Evolutionary conservation across 306 rosid species (phyloP).

Genomic region (Quercus bicolor): DNA sequence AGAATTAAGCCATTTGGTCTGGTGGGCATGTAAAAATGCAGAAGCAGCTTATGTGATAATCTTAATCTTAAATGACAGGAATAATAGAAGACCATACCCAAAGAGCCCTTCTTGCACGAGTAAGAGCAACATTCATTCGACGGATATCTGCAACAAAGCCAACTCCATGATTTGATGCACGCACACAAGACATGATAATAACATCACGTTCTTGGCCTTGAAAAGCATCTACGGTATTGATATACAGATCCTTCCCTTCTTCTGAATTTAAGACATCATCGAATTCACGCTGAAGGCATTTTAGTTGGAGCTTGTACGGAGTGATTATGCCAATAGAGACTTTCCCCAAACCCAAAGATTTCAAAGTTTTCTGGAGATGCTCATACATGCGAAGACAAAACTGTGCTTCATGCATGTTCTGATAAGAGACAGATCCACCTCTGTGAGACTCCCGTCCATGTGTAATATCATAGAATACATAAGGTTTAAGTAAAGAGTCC

Average conservation of each 20-base stretch:
- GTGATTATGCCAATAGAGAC: conserved; percentile 90
- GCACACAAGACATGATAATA: conserved; percentile 97
- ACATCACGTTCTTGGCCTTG: conserved; percentile 99
- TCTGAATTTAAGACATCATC: conserved; percentile 84
- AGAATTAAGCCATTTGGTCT: neutral
- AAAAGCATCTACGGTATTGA: conserved; percentile 97
- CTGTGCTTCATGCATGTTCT: conserved; percentile 88
- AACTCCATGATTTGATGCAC: conserved; percentile 91
- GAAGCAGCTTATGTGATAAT: neutral
- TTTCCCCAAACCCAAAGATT: conserved; percentile 61
- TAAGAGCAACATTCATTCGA: conserved; percentile 96
- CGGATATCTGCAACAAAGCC: conserved; percentile 97
- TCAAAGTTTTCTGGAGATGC: conserved; percentile 68
- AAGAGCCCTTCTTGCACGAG: conserved; percentile 96
- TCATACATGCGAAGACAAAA: conserved; percentile 87
- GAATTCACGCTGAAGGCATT: conserved; percentile 93
- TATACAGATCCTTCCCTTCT: conserved; percentile 90
- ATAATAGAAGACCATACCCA: conserved; percentile 58
- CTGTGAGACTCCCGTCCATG: conserved; percentile 97
- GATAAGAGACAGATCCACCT: conserved; percentile 96
- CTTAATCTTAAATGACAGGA: neutral
- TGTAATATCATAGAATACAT: conserved; percentile 79
- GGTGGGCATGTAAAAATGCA: neutral
- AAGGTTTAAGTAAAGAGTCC: conserved; percentile 85
- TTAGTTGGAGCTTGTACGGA: conserved; percentile 94